phyloP scores from a whole-genome alignment of 2,329 filamentous ascomycete species.

The Orbilia ellipsospora region DNA sequence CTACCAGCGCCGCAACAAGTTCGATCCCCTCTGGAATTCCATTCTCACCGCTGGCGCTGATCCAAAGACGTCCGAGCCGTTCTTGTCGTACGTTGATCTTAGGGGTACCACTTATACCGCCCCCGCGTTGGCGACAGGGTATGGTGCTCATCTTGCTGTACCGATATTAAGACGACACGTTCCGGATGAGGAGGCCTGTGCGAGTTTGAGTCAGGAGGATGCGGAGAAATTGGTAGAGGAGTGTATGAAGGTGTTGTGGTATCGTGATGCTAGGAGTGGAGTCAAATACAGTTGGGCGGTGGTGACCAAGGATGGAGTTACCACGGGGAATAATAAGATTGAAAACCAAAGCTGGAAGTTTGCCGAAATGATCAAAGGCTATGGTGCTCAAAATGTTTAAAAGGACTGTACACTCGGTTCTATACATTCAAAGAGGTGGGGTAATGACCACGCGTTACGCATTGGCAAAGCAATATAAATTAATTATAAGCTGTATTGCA shows the following conservation, averaged over 20 bases:
- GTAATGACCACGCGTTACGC: too few species aligned
- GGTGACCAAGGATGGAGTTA: slow-evolving; percentile 87
- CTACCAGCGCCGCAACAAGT: slow-evolving; percentile 92
- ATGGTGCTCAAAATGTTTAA: slow-evolving; percentile 80
- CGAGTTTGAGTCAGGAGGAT: slow-evolving; percentile 77
- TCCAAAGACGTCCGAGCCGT: slow-evolving; percentile 63
- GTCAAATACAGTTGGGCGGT: slow-evolving; percentile 92
- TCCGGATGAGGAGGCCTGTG: slow-evolving; percentile 82
- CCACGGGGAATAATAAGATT: slow-evolving; percentile 85
- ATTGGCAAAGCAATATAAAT: slow-evolving; percentile 2
- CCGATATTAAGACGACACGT: slow-evolving; percentile 87
- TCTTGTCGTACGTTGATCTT: slow-evolving; percentile 90
- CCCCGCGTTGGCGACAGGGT: slow-evolving; percentile 91
- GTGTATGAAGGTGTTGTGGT: slow-evolving; percentile 98
- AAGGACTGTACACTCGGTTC: not conserved
- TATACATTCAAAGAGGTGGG: too few species aligned
- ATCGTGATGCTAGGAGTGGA: slow-evolving; percentile 91
- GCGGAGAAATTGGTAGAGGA: slow-evolving; percentile 85
- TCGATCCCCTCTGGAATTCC: slow-evolving; percentile 98
- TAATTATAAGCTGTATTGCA: slow-evolving; percentile 39
- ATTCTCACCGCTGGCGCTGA: slow-evolving; percentile 90
- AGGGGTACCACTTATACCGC: slow-evolving; percentile 90
- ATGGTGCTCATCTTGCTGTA: slow-evolving; percentile 90
- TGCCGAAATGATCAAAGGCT: slow-evolving; percentile 92
- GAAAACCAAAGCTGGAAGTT: slow-evolving; percentile 96